phyloP scores from a whole-genome alignment of 345 rosid genomes.

The Syzygium aromaticum region DNA sequence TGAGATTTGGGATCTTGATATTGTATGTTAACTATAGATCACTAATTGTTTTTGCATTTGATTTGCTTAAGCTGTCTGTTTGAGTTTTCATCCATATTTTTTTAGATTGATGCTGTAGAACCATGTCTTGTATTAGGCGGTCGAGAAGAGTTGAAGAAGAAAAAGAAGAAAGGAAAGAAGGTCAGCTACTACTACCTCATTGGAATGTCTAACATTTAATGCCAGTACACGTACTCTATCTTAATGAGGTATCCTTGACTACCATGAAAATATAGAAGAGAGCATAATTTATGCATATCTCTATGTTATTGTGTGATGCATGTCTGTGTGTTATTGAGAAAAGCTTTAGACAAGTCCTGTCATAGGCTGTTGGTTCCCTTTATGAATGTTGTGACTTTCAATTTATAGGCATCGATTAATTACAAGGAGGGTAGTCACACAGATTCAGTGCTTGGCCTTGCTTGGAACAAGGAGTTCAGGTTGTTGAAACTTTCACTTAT shows the following conservation, averaged over 20 bases:
- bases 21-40: slow-evolving; percentile 35
- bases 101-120: slow-evolving; percentile 76
- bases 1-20: slow-evolving; percentile 95
- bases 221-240: neutral
- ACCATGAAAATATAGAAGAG: neutral
- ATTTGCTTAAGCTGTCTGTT: neutral
- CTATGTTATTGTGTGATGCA: neutral
- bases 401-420: slow-evolving; percentile 25
- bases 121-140: slow-evolving; percentile 77
- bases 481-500: slow-evolving; percentile 11
- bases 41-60: neutral
- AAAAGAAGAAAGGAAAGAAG: slow-evolving; percentile 48
- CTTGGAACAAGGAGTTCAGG: slow-evolving; percentile 96
- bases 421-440: slow-evolving; percentile 90
- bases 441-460: slow-evolving; percentile 87
- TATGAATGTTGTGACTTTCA: neutral
- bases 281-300: neutral
- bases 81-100: slow-evolving; percentile 3
- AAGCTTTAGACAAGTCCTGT: neutral
- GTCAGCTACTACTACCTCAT: slow-evolving; percentile 11
- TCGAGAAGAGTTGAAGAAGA: slow-evolving; percentile 29
- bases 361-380: neutral
- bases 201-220: neutral
- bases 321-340: neutral
- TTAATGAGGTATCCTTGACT: neutral